Percentiles rank a stretch among this genome's conserved stretches.
Conservation (phyloP, 1,139 yeast genomes). For the Wickerhamomyces sp. region DNA sequence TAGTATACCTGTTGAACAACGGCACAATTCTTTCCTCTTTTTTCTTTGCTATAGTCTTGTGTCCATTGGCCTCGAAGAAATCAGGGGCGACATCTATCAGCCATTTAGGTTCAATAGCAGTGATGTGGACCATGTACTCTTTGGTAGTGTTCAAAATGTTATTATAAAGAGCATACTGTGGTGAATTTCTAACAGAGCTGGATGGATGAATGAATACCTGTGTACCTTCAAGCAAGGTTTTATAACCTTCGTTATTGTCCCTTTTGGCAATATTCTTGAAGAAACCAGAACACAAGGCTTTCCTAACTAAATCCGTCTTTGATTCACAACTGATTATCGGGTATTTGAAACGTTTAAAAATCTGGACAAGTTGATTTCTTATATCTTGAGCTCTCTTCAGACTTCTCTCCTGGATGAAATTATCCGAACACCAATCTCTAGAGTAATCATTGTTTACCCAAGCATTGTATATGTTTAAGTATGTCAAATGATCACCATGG, state of each 20-base stretch:
- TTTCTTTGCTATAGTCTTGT: slow-evolving; percentile 33
- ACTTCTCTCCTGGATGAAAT: slow-evolving; percentile 77
- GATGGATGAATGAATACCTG: slow-evolving; percentile 88
- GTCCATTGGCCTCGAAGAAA: slow-evolving; percentile 55
- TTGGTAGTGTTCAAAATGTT: slow-evolving; percentile 74
- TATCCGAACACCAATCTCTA: slow-evolving; percentile 74
- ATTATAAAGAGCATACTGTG: slow-evolving; percentile 81
- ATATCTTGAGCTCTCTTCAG: slow-evolving; percentile 77
- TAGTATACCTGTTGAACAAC: slow-evolving; percentile 48
- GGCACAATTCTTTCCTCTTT: slow-evolving; percentile 58
- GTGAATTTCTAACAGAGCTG: slow-evolving; percentile 66
- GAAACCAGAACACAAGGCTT: slow-evolving; percentile 79
- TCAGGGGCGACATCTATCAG: slow-evolving; percentile 80
- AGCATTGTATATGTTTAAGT: slow-evolving; percentile 71
- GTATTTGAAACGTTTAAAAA: slow-evolving; percentile 53
- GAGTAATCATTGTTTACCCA: slow-evolving; percentile 67
- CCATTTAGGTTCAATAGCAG: slow-evolving; percentile 83
- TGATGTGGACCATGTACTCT: slow-evolving; percentile 90
- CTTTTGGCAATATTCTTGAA: slow-evolving; percentile 81
- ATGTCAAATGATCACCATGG: slow-evolving; percentile 83
- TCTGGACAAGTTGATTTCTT: slow-evolving; percentile 58
- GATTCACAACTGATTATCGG: slow-evolving; percentile 56
- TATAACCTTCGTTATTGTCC: slow-evolving; percentile 73
- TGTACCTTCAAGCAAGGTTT: slow-evolving; percentile 71
- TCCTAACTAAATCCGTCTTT: slow-evolving; percentile 57